Percentiles rank a stretch among this genome's conserved stretches.
Evolutionary conservation across 495 filamentous ascomycete genomes (phyloP).

Genomic region (Trichocladium uniseriatum): DNA sequence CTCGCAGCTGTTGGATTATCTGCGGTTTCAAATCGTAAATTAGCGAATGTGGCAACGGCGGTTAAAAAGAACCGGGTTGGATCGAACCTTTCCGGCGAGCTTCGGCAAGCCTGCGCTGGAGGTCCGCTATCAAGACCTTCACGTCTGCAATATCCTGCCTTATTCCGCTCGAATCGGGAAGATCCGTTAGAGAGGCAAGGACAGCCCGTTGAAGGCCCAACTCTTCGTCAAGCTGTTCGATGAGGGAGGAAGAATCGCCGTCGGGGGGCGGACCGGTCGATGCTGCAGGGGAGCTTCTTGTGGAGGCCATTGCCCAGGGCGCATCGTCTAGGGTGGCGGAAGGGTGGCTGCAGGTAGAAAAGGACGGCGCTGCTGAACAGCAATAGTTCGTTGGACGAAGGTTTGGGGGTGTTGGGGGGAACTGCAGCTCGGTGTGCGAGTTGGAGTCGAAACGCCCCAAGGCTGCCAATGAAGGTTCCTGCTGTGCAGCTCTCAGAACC

Average conservation of each 20-base stretch:
- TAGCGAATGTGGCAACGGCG: not conserved
- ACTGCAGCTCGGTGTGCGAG: too few species aligned
- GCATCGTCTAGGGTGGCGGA: not conserved
- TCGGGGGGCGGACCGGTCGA: not conserved
- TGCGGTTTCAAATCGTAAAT: not conserved
- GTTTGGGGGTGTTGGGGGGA: too few species aligned
- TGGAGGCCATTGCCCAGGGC: not conserved
- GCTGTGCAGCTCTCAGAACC: too few species aligned
- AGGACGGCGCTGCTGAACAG: not conserved
- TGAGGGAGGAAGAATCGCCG: not conserved
- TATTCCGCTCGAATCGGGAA: not conserved
- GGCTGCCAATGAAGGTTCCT: too few species aligned
- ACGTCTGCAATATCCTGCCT: not conserved
- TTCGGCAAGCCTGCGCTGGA: not conserved
- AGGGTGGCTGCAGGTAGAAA: not conserved
- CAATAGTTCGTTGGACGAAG: not conserved
- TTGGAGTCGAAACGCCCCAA: too few species aligned
- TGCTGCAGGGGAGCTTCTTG: not conserved
- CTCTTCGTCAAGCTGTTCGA: constrained; percentile 10
- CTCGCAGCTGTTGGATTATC: not conserved
- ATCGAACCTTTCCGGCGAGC: constrained; percentile 1
- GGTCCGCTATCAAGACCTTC: not conserved
- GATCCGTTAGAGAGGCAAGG: constrained; percentile 2
- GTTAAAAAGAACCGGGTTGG: too few species aligned
- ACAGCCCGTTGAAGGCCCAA: constrained; percentile 3